Base-by-base conservation (phyloP, 805 yeast species). In the Pichia sporocuriosa region DNA sequence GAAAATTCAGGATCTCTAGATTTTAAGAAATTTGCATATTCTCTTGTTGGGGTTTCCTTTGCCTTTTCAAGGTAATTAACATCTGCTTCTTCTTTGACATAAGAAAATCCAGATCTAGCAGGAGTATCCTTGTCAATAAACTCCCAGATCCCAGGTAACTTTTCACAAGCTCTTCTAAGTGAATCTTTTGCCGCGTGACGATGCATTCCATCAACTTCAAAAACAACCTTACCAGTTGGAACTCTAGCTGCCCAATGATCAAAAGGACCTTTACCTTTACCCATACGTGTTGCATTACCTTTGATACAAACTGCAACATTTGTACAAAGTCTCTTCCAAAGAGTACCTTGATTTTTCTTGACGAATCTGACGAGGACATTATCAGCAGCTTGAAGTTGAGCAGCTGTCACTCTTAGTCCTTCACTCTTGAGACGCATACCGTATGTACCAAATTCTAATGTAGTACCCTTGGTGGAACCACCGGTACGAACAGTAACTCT, bases 211-310 rank as follows among this genome's bases (percentile, higher is more conserved):
- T 63, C 69, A 57, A 89, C 78, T 67, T 93, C 98, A 57, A 89
- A 87, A 19, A 89, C 69, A 32, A 93, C 79, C 58, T 88, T 89
- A 4, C 98, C 98, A 0, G 97, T 89, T 31, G 97, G 95, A 12
- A 93, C 93, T 56, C 98, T 79, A 26, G 81, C 84, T 55, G 95
- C 94, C 97, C 97, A 93, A 68, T 87, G 93, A 56, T 87, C 96
- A 59, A 93, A 90, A 0, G 89, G 82, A 66, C 98, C 98, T 66
- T 93, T 93, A 69, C 98, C 98, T 65, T 93, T 93, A 70, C 98
- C 98, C 98, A 93, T 93, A 81, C 98, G 93, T 10, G 96, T 87
- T 62, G 93, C 96, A 63, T 93, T 93, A 68, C 98, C 98, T 68
- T 93, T 93, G 47, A 85, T 78, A 65, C 96, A 88, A 11, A 93